Evolutionary conservation across 768 basidiomycete species (phyloP).

Genomic region (Mycena belliarum): DNA sequence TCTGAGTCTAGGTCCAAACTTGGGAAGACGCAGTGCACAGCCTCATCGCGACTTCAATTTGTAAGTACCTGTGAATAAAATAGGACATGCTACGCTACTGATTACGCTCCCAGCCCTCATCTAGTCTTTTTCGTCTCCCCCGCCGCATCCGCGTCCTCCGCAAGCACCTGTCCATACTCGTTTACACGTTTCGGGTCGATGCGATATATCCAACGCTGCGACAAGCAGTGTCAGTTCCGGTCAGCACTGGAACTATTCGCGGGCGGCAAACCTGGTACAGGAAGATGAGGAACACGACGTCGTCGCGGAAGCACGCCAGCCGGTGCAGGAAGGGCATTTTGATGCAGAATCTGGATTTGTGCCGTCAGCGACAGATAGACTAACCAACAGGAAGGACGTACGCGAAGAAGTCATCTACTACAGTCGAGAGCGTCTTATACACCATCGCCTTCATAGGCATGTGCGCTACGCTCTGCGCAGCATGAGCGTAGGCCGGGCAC

Average conservation of each 20-base stretch:
- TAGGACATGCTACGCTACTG: too few relatives aligned
- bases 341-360: conserved; percentile 74
- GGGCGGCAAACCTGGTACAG: conserved; percentile 75
- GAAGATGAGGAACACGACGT: conserved; percentile 89
- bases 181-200: conserved; percentile 94
- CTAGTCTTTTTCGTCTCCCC: conserved; percentile 61
- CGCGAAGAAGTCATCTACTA: conserved; percentile 93
- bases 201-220: conserved; percentile 94
- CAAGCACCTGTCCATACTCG: conserved; percentile 90
- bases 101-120: too few relatives aligned
- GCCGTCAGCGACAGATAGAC: conserved; percentile 7
- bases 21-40: too few relatives aligned
- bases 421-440: conserved; percentile 88
- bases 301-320: conserved; percentile 87
- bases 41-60: too few relatives aligned
- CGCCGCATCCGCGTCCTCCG: conserved; percentile 43
- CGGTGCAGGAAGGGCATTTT: conserved; percentile 97
- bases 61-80: too few relatives aligned
- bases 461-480: conserved; percentile 82
- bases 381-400: conserved; percentile 37
- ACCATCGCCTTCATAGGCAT: conserved; percentile 99
- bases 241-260: background rate
- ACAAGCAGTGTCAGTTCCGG: conserved; percentile 20
- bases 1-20: too few relatives aligned
- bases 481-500: background rate